Base-by-base conservation (phyloP, 2,329 filamentous ascomycete species). In the Setomelanomma holmii region DNA sequence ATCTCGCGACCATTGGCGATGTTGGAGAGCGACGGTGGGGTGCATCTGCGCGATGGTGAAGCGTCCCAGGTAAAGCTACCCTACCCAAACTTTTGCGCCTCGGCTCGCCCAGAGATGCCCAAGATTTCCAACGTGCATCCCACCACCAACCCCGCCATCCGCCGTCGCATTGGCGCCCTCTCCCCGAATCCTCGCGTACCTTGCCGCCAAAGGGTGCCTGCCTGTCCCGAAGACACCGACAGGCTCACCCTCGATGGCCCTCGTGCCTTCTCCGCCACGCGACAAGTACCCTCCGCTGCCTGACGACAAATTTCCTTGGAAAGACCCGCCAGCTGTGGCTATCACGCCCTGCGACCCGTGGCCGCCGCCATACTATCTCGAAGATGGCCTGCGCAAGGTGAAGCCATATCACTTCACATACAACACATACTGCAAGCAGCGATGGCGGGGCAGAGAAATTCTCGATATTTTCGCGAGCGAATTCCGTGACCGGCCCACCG, bases 351-450 rank as follows among this genome's bases (percentile, higher is more conserved):
- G 71, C 61, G 70, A 75, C 47, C 84, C 84, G 1, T 86, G 83
- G 81, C 84, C 84, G 40, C 78, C 80, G 50, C 92, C 91, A 0
- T 98, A 97, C 76, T 89, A 89, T 66, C 81, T 96, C 56, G 89
- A 96, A 64, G 88, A 89, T 63, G 92, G 90, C 7, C 79, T 99
- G 56, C 88, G 93, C 44, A 87, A 91, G 58, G 89, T 97, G 24
- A 83, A 82, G 38, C 93, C 93, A 3, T 98, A 99, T 72, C 86
- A 95, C 72, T 97, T 84, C 74, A 97, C 93, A 2, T 97, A 97
- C 80, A 96, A 96, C 71, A 97, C 93, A 0, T 91, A 86, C 78
- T 95, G 90, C 80, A 99, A 98, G 77, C 84, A 96, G 77, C 84
- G 95, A 74, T 99, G 95, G 95, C 85, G 93, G 48, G 90, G 88